These are phyloP conservation scores for Cercospora brassicicola DNA, from an alignment of 2,329 filamentous ascomycete species.

Conservation along the genomic window DNA sequence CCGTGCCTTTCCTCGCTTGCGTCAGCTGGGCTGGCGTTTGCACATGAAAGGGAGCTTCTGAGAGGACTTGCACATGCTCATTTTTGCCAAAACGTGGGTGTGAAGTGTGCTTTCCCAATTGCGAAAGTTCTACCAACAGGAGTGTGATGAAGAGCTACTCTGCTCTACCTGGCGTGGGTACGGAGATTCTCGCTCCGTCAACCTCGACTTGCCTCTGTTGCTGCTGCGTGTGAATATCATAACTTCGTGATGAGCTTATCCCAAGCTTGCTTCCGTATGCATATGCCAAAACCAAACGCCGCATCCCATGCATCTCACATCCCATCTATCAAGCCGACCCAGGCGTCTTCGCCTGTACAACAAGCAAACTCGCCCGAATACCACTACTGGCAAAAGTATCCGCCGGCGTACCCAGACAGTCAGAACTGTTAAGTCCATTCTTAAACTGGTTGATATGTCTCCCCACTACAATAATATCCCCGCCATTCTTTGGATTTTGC, in stretches of 20 bases:
- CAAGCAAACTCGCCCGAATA: constrained; percentile 66
- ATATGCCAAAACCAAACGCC: constrained; percentile 2
- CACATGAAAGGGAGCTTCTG: background rate
- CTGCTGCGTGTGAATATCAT: background rate
- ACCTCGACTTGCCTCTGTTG: background rate
- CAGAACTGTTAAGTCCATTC: constrained; percentile 35
- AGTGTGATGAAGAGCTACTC: background rate
- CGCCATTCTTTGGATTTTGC: constrained; percentile 63
- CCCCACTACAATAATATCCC: constrained; percentile 70
- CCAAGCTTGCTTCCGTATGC: background rate
- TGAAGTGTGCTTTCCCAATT: background rate
- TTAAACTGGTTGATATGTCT: constrained; percentile 47
- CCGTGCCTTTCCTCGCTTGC: background rate
- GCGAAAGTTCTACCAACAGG: background rate
- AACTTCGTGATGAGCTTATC: background rate
- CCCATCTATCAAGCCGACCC: constrained; percentile 12
- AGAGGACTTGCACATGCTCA: background rate
- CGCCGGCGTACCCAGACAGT: constrained; percentile 61
- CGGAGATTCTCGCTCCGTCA: background rate
- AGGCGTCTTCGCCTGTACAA: constrained; percentile 61
- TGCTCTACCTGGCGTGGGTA: background rate
- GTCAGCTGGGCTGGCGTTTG: background rate
- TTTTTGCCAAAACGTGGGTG: background rate
- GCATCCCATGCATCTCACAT: constrained; percentile 5
- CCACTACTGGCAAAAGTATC: constrained; percentile 60